A percentile compares a stretch with the other conserved stretches of the same genome.
phyloP scores from a whole-genome alignment of 176 grass and related monocot genomes.

The sorghum (Sorghum bicolor) region Sorghum_bicolor_NCBIv3 NC_012872.2:17291001-17291500 shows the following conservation, averaged over 20 bases:
- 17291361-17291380: conserved; percentile 83
- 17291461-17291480: not conserved
- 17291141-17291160: not conserved
- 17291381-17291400: conserved; percentile 70
- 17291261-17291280: not conserved
- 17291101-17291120: not conserved
- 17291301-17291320: conserved; percentile 45
- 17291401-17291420: conserved; percentile 63
- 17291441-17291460: not conserved
- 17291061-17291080: conserved; percentile 50
- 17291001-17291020: conserved; percentile 65
- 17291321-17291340: conserved; percentile 75
- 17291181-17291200: conserved; percentile 92
- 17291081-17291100: not conserved
- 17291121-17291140: not conserved
- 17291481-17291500: not conserved
- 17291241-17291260: not conserved
- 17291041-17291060: conserved; percentile 97
- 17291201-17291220: conserved; percentile 36
- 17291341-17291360: conserved; percentile 77
- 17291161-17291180: conserved; percentile 77
- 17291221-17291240: not conserved
- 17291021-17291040: conserved; percentile 79
- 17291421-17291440: not conserved
- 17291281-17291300: conserved; percentile 8